These are phyloP conservation scores for Pythium insidiosum DNA, from an alignment of 352 stramenopile genomes.

Conservation along the genomic window DNA sequence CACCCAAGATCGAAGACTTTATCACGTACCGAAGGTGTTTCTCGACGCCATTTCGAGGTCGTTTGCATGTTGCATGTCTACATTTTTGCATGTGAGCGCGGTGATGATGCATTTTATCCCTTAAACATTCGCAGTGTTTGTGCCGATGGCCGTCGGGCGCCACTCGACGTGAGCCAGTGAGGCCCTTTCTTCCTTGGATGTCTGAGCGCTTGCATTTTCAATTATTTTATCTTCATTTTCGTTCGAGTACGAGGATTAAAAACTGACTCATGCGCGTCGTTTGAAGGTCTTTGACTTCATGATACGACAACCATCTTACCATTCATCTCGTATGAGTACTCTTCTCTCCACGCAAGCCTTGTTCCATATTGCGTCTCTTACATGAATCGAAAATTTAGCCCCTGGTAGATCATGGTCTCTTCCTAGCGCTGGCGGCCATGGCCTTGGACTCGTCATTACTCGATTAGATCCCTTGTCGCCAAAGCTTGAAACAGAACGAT, in stretches of 20 bases:
- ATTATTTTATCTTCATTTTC: too few relatives aligned
- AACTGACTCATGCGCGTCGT: constrained; percentile 22
- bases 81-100: constrained; percentile 21
- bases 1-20: too few relatives aligned
- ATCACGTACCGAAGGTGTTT: neutral
- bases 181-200: constrained; percentile 46
- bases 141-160: constrained; percentile 60
- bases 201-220: constrained; percentile 39
- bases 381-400: too few relatives aligned
- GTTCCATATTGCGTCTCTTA: too few relatives aligned
- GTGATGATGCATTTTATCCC: constrained; percentile 73
- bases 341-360: too few relatives aligned
- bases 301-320: constrained; percentile 24
- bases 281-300: constrained; percentile 19
- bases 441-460: too few relatives aligned
- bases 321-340: constrained; percentile 30
- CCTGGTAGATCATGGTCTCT: too few relatives aligned
- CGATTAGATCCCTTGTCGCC: too few relatives aligned
- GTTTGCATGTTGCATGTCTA: neutral
- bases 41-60: constrained; percentile 36
- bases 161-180: constrained; percentile 51
- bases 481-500: too few relatives aligned
- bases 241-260: constrained; percentile 28
- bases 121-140: constrained; percentile 87
- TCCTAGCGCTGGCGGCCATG: too few relatives aligned